phyloP scores from a whole-genome alignment of 1,284 basidiomycete genomes.

The Moesziomyces globuligerus region DNA sequence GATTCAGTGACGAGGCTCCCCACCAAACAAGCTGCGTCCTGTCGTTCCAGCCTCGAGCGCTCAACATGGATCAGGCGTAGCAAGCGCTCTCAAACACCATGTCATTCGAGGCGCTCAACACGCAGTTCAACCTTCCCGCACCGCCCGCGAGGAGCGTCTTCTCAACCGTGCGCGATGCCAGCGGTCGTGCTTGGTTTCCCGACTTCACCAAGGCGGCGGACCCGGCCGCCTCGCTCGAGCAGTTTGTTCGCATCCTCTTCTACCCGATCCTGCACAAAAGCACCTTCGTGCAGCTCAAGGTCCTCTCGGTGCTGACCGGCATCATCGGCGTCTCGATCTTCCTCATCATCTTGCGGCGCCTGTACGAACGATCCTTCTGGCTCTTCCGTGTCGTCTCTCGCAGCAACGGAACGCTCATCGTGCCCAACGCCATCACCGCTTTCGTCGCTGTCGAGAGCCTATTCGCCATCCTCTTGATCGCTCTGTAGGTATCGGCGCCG shows the following conservation, averaged over 20 bases:
- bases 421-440: conserved; percentile 35
- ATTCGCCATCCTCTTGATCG: conserved; percentile 27
- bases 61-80: background rate
- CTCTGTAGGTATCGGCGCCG: conserved; percentile 27
- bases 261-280: conserved; percentile 9
- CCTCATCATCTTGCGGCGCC: conserved; percentile 29
- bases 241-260: conserved; percentile 29
- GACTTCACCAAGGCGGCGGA: conserved; percentile 19
- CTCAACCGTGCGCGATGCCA: conserved; percentile 14
- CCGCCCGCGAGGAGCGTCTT: conserved; percentile 23
- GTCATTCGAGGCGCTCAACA: conserved; percentile 30
- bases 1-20: background rate
- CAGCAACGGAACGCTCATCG: conserved; percentile 35
- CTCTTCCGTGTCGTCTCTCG: conserved; percentile 22
- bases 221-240: conserved; percentile 10
- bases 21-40: background rate
- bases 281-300: conserved; percentile 37
- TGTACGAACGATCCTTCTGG: conserved; percentile 36
- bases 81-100: conserved; percentile 1
- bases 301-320: conserved; percentile 19
- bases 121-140: conserved; percentile 12
- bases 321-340: conserved; percentile 28
- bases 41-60: background rate
- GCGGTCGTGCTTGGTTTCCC: conserved; percentile 34
- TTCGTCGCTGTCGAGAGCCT: conserved; percentile 27